Evolutionary conservation across 2,329 filamentous ascomycete species (phyloP).

Genomic region (Fusarium odoratissimum): DNA sequence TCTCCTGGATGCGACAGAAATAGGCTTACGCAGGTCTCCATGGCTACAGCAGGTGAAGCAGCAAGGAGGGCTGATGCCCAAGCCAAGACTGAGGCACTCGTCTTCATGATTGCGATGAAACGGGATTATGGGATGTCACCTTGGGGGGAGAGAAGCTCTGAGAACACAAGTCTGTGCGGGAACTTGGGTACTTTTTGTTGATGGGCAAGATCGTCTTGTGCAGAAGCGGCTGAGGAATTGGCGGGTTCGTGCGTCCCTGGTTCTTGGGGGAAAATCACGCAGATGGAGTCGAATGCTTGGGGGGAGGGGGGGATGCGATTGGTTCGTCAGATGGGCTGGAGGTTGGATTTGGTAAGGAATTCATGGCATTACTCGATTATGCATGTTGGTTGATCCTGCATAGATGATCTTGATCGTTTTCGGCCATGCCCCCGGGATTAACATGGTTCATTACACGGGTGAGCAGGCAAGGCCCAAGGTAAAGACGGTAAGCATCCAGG

Average conservation of each 20-base stretch:
- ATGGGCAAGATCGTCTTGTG: neutral
- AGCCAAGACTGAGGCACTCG: conserved; percentile 4
- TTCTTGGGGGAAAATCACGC: neutral
- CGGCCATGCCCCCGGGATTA: neutral
- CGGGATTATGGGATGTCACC: neutral
- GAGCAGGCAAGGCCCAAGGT: neutral
- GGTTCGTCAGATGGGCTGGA: neutral
- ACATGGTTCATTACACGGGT: neutral
- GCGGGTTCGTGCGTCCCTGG: neutral
- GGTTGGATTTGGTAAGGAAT: neutral
- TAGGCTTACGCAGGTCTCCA: conserved; percentile 7
- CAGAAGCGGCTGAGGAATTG: neutral
- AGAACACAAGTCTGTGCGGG: conserved; percentile 15
- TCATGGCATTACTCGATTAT: neutral
- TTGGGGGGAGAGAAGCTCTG: neutral
- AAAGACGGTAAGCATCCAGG: neutral
- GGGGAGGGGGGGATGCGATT: neutral
- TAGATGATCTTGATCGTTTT: neutral
- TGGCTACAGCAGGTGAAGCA: neutral
- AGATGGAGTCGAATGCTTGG: neutral
- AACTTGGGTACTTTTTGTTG: conserved; percentile 11
- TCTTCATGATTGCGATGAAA: conserved; percentile 12
- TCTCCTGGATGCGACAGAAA: neutral
- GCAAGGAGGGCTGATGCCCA: conserved; percentile 6
- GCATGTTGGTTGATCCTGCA: conserved; percentile 1